Evolutionary conservation across 2,329 filamentous ascomycete genomes (phyloP).

Genomic region (Trichoderma sp.): DNA sequence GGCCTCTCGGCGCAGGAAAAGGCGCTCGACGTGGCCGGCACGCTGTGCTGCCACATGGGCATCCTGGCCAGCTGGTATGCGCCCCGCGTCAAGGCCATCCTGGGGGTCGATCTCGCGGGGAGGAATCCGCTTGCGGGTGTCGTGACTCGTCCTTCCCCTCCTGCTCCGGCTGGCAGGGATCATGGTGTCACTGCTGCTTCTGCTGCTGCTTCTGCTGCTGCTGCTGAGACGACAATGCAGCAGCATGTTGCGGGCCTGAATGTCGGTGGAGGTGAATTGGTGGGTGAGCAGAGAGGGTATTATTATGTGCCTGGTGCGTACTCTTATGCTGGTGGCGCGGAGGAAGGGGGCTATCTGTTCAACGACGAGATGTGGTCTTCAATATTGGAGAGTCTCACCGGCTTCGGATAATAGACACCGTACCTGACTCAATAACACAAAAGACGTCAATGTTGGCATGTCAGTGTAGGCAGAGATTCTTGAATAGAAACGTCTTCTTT

Average conservation of each 20-base stretch:
- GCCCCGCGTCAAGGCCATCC: background rate
- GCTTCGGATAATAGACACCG: background rate
- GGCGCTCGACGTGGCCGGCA: slow-evolving; percentile 11
- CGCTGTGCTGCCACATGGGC: slow-evolving; percentile 16
- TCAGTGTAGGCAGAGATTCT: background rate
- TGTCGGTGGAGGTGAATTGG: background rate
- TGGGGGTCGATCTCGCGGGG: slow-evolving; percentile 15
- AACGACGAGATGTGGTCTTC: slow-evolving; percentile 15
- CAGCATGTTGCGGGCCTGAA: background rate
- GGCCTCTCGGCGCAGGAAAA: slow-evolving; percentile 11
- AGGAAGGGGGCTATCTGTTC: background rate
- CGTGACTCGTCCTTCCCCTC: background rate
- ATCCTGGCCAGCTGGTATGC: slow-evolving; percentile 19
- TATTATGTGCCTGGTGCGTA: background rate
- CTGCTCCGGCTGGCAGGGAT: too few relatives aligned
- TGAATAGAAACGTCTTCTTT: slow-evolving; percentile 20
- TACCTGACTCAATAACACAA: too few relatives aligned
- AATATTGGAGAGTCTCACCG: slow-evolving; percentile 3
- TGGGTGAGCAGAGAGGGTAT: background rate
- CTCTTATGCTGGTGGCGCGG: background rate
- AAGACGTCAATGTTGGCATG: background rate
- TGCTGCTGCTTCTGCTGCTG: background rate
- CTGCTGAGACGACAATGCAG: background rate
- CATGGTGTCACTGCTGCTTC: background rate
- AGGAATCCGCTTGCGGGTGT: background rate